Percentiles rank a stretch among this genome's conserved stretches.
Evolutionary conservation across 2,329 filamentous ascomycete genomes (phyloP).

Genomic region (Byssochlamys sp.): DNA sequence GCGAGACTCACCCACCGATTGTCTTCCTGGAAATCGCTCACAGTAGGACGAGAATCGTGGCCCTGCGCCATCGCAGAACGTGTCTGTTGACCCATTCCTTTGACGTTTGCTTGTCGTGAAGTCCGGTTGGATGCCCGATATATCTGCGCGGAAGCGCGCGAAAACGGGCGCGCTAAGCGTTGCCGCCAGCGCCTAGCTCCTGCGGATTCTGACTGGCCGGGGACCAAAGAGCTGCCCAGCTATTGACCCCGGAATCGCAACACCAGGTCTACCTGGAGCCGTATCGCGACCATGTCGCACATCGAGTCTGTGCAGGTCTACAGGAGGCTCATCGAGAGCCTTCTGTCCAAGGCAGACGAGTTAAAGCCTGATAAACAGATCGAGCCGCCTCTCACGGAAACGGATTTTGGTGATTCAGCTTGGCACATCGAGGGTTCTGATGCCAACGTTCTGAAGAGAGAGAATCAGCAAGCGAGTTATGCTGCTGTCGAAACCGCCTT

Average conservation of each 20-base stretch:
- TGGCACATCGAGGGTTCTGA: slow-evolving; percentile 23
- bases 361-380: slow-evolving; percentile 53
- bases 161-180: slow-evolving; percentile 12
- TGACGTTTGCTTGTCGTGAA: slow-evolving; percentile 42
- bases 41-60: slow-evolving; percentile 33
- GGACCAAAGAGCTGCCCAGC: background rate
- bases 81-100: slow-evolving; percentile 32
- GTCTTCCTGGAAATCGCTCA: slow-evolving; percentile 34
- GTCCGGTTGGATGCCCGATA: slow-evolving; percentile 40
- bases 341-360: slow-evolving; percentile 50
- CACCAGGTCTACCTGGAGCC: background rate
- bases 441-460: slow-evolving; percentile 19
- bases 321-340: slow-evolving; percentile 44
- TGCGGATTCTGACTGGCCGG: slow-evolving; percentile 7
- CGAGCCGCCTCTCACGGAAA: slow-evolving; percentile 66
- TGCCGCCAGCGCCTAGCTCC: slow-evolving; percentile 13
- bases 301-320: slow-evolving; percentile 36
- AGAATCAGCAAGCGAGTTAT: slow-evolving; percentile 47
- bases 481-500: slow-evolving; percentile 75
- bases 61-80: slow-evolving; percentile 50
- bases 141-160: slow-evolving; percentile 20
- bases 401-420: slow-evolving; percentile 42
- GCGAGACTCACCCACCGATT: slow-evolving; percentile 58
- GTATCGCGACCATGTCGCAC: slow-evolving; percentile 19
- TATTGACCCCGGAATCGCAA: background rate